A percentile compares a stretch with the other conserved stretches of the same genome.
Evolutionary conservation across 495 filamentous ascomycete species (phyloP).

Genomic region (Paragyromitra xinjiangensis): DNA sequence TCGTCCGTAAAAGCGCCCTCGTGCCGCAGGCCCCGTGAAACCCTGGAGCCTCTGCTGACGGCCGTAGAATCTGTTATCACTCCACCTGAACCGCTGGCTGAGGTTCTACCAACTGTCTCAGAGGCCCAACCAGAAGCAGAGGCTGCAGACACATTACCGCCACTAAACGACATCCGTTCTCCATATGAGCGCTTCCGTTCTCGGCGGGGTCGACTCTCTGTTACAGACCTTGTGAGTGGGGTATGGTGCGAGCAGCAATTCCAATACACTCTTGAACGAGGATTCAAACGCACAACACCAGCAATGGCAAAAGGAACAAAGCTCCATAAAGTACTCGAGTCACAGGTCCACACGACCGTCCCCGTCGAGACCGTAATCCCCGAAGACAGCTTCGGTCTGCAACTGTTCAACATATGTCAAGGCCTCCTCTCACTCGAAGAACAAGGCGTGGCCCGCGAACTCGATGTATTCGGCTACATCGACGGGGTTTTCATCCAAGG

Average conservation of each 20-base stretch:
- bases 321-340: constrained; percentile 84
- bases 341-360: constrained; percentile 80
- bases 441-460: constrained; percentile 83
- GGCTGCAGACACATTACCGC: constrained; percentile 50
- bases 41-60: constrained; percentile 55
- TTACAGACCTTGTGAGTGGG: constrained; percentile 85
- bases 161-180: constrained; percentile 56
- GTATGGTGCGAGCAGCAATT: constrained; percentile 98
- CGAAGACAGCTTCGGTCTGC: constrained; percentile 83
- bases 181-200: constrained; percentile 80
- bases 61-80: constrained; percentile 26
- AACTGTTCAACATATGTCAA: constrained; percentile 91
- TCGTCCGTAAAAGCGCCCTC: constrained; percentile 43
- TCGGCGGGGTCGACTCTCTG: constrained; percentile 82
- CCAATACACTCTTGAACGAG: constrained; percentile 78
- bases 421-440: constrained; percentile 79
- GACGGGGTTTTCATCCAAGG: constrained; percentile 87
- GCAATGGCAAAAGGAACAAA: constrained; percentile 83
- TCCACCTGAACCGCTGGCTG: not conserved
- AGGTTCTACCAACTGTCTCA: constrained; percentile 22
- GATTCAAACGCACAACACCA: constrained; percentile 74
- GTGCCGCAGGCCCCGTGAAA: not conserved
- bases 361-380: constrained; percentile 73
- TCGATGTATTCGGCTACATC: constrained; percentile 90
- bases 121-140: constrained; percentile 24